Conservation (phyloP, 768 basidiomycete species). For the Tylopilus vinaceipallidus region DNA sequence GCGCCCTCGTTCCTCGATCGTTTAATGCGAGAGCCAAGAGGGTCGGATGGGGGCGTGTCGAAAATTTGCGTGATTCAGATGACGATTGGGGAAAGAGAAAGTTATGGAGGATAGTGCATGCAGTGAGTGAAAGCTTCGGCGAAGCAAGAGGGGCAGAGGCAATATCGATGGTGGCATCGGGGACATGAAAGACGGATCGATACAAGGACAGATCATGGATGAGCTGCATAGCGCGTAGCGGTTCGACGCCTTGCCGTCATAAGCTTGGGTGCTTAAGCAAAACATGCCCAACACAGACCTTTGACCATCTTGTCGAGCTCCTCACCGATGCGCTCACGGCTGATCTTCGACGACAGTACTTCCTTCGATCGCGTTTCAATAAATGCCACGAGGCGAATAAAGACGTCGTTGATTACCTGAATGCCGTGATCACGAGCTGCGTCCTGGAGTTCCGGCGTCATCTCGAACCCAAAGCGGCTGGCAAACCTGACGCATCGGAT, state of each 20-base stretch:
- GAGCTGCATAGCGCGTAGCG: conserved; percentile 69
- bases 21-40: conserved; percentile 34
- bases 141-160: conserved; percentile 46
- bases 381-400: neutral
- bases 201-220: conserved; percentile 75
- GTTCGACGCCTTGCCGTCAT: conserved; percentile 60
- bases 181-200: conserved; percentile 59
- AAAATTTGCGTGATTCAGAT: conserved; percentile 9
- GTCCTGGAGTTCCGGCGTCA: conserved; percentile 64
- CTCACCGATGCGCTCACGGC: conserved; percentile 87
- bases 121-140: conserved; percentile 46
- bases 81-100: conserved; percentile 36
- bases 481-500: conserved; percentile 89
- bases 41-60: conserved; percentile 32
- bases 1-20: conserved; percentile 39
- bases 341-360: conserved; percentile 76
- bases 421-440: conserved; percentile 62
- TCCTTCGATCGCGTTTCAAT: conserved; percentile 36
- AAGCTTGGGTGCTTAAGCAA: conserved; percentile 1
- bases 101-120: conserved; percentile 56
- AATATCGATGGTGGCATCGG: conserved; percentile 39
- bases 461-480: conserved; percentile 80
- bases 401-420: conserved; percentile 43
- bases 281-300: conserved; percentile 42
- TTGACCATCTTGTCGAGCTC: conserved; percentile 95